Evolutionary conservation across 2,329 filamentous ascomycete species (phyloP), one percentile per base, ranked within the genome.

Genomic region (Cladosporium sp.): DNA sequence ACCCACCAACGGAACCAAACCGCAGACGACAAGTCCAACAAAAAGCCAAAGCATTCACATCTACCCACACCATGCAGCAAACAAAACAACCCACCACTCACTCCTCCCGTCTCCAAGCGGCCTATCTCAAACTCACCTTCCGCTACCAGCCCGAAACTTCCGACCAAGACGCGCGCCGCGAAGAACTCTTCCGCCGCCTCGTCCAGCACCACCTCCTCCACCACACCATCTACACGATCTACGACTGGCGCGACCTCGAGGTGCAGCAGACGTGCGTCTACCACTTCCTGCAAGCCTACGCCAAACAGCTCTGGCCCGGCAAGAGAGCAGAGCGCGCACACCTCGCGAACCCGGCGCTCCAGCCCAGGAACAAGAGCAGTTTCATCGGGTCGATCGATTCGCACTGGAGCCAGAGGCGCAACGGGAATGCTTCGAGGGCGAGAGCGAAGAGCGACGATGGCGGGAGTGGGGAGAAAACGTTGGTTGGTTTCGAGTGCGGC

Each of bases 241-340:
- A 14, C 26, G 58, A 61, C 28, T 61, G 58, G 58, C 6, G 14
- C 58, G n/a, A 36, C 28, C 16, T 36, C 58, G 16, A 34, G 6
- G 14, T 13, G 8, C 43, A 61, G 26, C 43, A 61, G 6, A 21
- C 23, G 11, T 61, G 58, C 28, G 23, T 32, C 21, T 51, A 49
- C 26, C 21, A 36, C 23, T 62, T 62, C 59, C 46, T 62, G 7
- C 28, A 53, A 23, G 6, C 30, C 8, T 54, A 62, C 32, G 59
- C 43, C 28, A 62, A 62, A 34, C 21, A 26, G 11, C 59, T 62
- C 14, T 62, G 59, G 59, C 48, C 59, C 4, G 59, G 59, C 21
- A 43, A 21, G 23, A 28, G 16, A 5, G 32, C 32, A 5, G 8
- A 39, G 21, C 59, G 59, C 48, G 14, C 2, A 0, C 59, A 62